These are phyloP conservation scores for Leptomonas pyrrhocoris DNA, from an alignment of 208 protist genomes.

Conservation along the genomic window DNA sequence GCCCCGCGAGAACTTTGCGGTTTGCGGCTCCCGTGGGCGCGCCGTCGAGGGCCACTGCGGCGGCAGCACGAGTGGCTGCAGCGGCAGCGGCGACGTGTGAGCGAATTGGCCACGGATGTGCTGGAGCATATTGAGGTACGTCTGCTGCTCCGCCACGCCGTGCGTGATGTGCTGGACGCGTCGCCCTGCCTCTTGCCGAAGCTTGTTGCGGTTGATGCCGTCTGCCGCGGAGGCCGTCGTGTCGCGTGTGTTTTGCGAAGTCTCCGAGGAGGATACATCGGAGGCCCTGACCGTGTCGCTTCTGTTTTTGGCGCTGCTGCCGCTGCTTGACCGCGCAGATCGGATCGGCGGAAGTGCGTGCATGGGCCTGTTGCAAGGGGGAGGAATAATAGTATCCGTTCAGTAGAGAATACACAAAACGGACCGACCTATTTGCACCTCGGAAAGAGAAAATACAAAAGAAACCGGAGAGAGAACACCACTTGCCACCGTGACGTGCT, in stretches of 20 bases:
- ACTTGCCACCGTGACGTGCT: too few relatives aligned
- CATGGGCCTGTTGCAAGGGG: too few relatives aligned
- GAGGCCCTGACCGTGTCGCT: not conserved
- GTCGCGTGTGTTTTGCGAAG: not conserved
- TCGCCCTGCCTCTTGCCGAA: constrained; percentile 27
- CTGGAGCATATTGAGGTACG: constrained; percentile 55
- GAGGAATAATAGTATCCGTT: too few relatives aligned
- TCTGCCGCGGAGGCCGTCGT: constrained; percentile 18
- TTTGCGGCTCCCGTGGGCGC: constrained; percentile 40
- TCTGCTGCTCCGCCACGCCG: constrained; percentile 31
- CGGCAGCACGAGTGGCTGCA: constrained; percentile 52
- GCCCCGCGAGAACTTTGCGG: constrained; percentile 38
- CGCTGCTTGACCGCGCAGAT: not conserved
- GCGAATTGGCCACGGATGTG: constrained; percentile 63
- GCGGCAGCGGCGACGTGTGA: constrained; percentile 14
- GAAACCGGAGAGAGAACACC: too few relatives aligned
- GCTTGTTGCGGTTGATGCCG: constrained; percentile 28
- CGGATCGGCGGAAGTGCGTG: constrained; percentile 10
- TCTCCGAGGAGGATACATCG: not conserved
- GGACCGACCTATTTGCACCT: too few relatives aligned
- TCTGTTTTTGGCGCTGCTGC: not conserved
- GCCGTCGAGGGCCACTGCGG: constrained; percentile 44
- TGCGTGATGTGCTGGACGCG: constrained; percentile 33
- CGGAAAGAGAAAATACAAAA: too few relatives aligned
- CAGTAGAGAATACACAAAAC: too few relatives aligned